These are phyloP conservation scores for Stenocarpella maydis DNA, from an alignment of 2,329 filamentous ascomycete genomes.

Conservation along the genomic window DNA sequence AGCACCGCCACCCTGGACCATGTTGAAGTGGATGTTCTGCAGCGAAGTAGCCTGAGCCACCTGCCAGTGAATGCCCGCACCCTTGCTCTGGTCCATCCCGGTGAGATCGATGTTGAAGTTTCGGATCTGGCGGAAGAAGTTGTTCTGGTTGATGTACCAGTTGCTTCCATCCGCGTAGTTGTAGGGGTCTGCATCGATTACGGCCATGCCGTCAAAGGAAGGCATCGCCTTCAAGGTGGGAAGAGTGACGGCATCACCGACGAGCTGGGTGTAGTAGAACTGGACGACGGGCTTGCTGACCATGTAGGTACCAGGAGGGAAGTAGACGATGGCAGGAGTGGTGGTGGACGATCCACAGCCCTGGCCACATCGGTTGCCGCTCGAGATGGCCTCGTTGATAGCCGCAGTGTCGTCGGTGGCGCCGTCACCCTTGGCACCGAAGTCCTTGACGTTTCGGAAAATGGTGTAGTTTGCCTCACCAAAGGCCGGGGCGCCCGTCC, in stretches of 20 bases:
- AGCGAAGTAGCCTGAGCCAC: conserved; percentile 83
- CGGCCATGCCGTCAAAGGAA: conserved; percentile 82
- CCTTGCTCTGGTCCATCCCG: conserved; percentile 64
- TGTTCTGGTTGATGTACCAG: conserved; percentile 83
- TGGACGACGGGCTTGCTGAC: conserved; percentile 82
- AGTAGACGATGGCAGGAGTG: conserved; percentile 89
- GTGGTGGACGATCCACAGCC: conserved; percentile 85
- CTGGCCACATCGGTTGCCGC: conserved; percentile 80
- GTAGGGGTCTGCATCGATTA: conserved; percentile 92
- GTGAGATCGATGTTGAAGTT: conserved; percentile 84
- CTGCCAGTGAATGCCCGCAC: conserved; percentile 84
- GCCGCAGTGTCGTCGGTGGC: conserved; percentile 84
- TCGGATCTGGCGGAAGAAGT: conserved; percentile 84
- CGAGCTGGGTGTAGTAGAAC: conserved; percentile 92
- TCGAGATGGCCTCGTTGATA: conserved; percentile 83
- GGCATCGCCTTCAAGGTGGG: conserved; percentile 79
- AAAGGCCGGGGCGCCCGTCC: conserved; percentile 74
- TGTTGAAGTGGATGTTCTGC: conserved; percentile 84
- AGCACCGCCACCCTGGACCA: conserved; percentile 70
- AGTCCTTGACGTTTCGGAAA: conserved; percentile 81
- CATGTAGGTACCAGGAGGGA: conserved; percentile 86
- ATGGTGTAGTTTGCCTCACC: conserved; percentile 69
- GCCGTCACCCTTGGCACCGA: conserved; percentile 73
- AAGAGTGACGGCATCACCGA: conserved; percentile 78
- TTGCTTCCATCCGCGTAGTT: conserved; percentile 68